Evolutionary conservation across 2,329 filamentous ascomycete genomes (phyloP), one percentile per base, ranked within the genome.

Genomic region (Mariannaea sp.): DNA sequence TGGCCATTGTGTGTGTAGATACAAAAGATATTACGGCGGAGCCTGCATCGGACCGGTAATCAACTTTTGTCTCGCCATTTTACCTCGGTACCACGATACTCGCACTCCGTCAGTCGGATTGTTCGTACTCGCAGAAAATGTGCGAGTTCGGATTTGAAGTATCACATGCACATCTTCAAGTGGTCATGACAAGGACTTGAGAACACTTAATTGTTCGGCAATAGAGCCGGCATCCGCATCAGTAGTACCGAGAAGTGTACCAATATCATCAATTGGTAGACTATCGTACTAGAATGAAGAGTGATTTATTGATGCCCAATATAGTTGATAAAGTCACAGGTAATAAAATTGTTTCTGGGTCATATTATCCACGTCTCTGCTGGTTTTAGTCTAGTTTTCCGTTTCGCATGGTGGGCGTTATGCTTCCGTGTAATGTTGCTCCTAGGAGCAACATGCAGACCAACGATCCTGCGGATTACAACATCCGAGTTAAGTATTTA

Each of bases 351-450:
- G n/a, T n/a, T n/a, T n/a, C n/a, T 24, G 8, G 12, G 20, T 40
- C 26, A 7, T 24, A 24, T 10, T 39, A 24, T 16, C 4, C 5
- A 24, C 14, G 12, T 9, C n/a, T 35, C 7, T 49, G 12, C 12
- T 35, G 12, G 3, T 19, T 13, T 42, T 10, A 17, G 17, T 17
- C 24, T 36, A 17, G 4, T 36, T 4, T 16, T 26, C 20, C 13
- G 26, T 24, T 36, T 16, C 8, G 12, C 10, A 20, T 33, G 3
- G 14, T 9, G 30, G n/a, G 36, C 54, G 54, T 65, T 65, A 65
- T 65, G 61, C 38, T 63, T 61, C 29, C 16, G 22, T 49, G 61
- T 65, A 65, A 65, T 61, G 57, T 17, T 38, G 29, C 14, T 20
- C 13, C 12, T 9, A 9, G 13, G 30, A 2, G 19, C n/a, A 30